These are phyloP conservation scores for Lipomyces oligophaga DNA, from an alignment of 805 yeast genomes.

Conservation along the genomic window DNA sequence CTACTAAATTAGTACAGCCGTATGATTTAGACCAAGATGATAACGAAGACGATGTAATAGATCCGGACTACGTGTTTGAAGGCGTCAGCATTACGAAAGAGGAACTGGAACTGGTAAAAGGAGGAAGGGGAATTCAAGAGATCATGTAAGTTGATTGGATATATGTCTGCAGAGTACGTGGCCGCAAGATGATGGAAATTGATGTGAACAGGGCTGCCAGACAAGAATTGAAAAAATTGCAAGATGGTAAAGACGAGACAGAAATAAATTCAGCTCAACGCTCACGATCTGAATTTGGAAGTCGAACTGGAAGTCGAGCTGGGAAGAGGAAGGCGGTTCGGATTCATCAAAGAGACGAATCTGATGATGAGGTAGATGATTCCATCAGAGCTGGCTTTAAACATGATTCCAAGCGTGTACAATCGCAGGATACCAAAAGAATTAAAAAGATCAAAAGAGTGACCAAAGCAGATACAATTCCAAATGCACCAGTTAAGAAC, in stretches of 20 bases:
- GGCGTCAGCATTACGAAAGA: constrained; percentile 19
- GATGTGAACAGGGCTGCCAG: background rate
- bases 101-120: constrained; percentile 18
- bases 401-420: too few species aligned
- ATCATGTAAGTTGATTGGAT: constrained; percentile 13
- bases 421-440: too few species aligned
- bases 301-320: constrained; percentile 14
- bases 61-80: constrained; percentile 22
- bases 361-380: constrained; percentile 2
- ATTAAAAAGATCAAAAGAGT: background rate
- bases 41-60: constrained; percentile 9
- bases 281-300: constrained; percentile 2
- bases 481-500: too few species aligned
- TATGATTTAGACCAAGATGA: constrained; percentile 1
- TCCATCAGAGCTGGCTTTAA: too few species aligned
- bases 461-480: too few species aligned
- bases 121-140: constrained; percentile 10
- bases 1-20: constrained; percentile 2
- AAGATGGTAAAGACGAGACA: background rate
- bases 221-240: background rate
- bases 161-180: background rate
- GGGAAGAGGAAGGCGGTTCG: constrained; percentile 9
- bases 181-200: background rate
- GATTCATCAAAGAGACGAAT: too few species aligned
- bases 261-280: constrained; percentile 1